phyloP scores from a whole-genome alignment of 2,329 filamentous ascomycete species.

The Monilinia polystroma region DNA sequence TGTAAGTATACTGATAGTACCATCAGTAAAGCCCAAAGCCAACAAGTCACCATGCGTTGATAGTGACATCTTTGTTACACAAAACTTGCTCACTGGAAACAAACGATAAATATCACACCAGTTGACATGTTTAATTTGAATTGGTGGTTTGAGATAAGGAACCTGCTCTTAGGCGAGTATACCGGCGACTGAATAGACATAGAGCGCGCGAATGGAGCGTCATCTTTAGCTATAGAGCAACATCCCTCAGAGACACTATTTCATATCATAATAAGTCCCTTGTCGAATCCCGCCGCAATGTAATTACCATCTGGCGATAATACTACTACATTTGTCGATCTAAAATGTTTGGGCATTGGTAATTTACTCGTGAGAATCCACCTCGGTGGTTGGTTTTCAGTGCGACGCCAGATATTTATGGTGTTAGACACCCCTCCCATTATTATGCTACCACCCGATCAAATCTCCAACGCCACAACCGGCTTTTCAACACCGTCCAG shows the following conservation, averaged over 20 bases:
- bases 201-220: not conserved
- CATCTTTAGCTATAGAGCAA: not conserved
- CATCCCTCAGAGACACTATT: slow-evolving; percentile 13
- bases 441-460: not conserved
- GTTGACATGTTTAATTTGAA: not conserved
- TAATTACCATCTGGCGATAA: not conserved
- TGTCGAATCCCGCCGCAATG: not conserved
- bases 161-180: not conserved
- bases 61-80: no score
- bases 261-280: slow-evolving; percentile 14
- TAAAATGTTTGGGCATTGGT: not conserved
- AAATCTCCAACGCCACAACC: not conserved
- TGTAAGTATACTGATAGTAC: not conserved
- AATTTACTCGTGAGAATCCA: not conserved
- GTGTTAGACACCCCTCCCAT: not conserved
- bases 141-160: not conserved
- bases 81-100: not conserved
- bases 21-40: not conserved
- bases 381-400: not conserved
- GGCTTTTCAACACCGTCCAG: not conserved
- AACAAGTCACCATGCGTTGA: not conserved
- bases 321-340: not conserved
- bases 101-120: not conserved
- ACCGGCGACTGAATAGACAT: not conserved
- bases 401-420: not conserved